Evolutionary conservation across 2,329 filamentous ascomycete species (phyloP).

Genomic region (Sporothrix pallida): DNA sequence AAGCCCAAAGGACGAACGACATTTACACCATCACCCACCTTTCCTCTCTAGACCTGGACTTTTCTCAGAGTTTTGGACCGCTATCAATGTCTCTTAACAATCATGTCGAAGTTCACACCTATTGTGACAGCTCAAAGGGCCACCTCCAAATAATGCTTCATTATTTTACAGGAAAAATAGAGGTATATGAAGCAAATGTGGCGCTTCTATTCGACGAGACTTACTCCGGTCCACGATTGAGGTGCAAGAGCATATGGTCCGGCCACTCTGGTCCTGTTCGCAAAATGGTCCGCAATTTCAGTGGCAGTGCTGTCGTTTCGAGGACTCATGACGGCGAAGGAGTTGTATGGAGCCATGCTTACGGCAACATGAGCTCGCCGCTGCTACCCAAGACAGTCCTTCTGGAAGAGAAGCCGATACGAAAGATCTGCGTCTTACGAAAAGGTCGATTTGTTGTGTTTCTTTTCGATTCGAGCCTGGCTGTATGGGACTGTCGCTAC

Average conservation of each 20-base stretch:
- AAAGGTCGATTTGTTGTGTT: conserved; percentile 83
- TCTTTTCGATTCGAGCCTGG: conserved; percentile 71
- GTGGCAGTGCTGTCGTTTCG: conserved; percentile 79
- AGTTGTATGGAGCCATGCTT: conserved; percentile 78
- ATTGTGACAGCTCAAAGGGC: conserved; percentile 69
- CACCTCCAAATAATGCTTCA: conserved; percentile 78
- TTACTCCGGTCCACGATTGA: conserved; percentile 64
- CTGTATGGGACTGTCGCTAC: conserved; percentile 78
- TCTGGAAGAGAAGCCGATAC: conserved; percentile 71
- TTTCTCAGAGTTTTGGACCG: conserved; percentile 43
- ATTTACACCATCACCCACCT: conserved; percentile 89
- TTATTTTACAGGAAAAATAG: conserved; percentile 82
- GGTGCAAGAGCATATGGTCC: conserved; percentile 73
- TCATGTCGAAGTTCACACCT: conserved; percentile 74
- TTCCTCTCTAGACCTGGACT: conserved; percentile 61
- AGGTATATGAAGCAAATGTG: conserved; percentile 78
- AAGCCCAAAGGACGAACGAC: conserved; percentile 66
- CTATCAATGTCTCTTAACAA: conserved; percentile 35
- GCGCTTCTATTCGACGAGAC: conserved; percentile 80
- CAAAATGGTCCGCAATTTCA: conserved; percentile 85
- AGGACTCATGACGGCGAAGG: conserved; percentile 79
- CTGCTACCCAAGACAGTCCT: conserved; percentile 64
- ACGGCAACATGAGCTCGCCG: conserved; percentile 54
- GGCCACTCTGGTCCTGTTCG: conserved; percentile 81
- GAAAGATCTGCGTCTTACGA: conserved; percentile 77